These are phyloP conservation scores for Crepidotus variabilis DNA, from an alignment of 768 basidiomycete genomes.

Conservation along the genomic window DNA sequence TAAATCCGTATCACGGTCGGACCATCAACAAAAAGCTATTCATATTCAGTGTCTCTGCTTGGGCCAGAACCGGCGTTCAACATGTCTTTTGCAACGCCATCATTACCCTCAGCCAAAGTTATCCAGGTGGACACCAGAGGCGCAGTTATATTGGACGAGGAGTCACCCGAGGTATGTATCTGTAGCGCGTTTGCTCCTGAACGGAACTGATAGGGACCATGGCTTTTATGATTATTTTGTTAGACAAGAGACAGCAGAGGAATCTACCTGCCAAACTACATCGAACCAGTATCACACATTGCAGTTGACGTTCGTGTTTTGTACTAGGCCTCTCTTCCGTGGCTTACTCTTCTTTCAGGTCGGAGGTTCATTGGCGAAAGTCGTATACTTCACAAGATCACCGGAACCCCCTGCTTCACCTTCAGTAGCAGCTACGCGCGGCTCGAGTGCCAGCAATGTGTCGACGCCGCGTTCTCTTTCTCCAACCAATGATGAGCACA, in stretches of 20 bases:
- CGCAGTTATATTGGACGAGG: slow-evolving; percentile 89
- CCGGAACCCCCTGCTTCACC: slow-evolving; percentile 82
- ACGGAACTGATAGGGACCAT: slow-evolving; percentile 6
- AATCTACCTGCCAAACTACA: slow-evolving; percentile 96
- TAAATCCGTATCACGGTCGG: slow-evolving; percentile 1
- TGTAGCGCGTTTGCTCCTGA: background rate
- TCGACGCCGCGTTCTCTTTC: slow-evolving; percentile 43
- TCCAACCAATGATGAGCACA: slow-evolving; percentile 29
- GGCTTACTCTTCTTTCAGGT: slow-evolving; percentile 50
- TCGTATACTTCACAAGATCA: slow-evolving; percentile 97
- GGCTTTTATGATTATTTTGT: slow-evolving; percentile 4
- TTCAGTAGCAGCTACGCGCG: slow-evolving; percentile 57
- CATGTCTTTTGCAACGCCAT: slow-evolving; percentile 45
- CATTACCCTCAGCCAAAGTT: slow-evolving; percentile 76
- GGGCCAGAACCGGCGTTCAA: background rate
- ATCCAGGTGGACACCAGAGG: slow-evolving; percentile 96
- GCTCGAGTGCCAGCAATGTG: slow-evolving; percentile 45
- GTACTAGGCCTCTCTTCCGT: slow-evolving; percentile 4
- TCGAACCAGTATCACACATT: slow-evolving; percentile 96
- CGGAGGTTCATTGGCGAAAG: slow-evolving; percentile 95
- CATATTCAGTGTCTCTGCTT: slow-evolving; percentile 5
- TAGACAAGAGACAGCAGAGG: slow-evolving; percentile 93
- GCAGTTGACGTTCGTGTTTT: slow-evolving; percentile 83
- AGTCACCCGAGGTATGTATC: slow-evolving; percentile 81
- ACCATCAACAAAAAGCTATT: background rate